These are phyloP conservation scores for Bullera alba DNA, from an alignment of 768 basidiomycete species.

Conservation along the genomic window DNA sequence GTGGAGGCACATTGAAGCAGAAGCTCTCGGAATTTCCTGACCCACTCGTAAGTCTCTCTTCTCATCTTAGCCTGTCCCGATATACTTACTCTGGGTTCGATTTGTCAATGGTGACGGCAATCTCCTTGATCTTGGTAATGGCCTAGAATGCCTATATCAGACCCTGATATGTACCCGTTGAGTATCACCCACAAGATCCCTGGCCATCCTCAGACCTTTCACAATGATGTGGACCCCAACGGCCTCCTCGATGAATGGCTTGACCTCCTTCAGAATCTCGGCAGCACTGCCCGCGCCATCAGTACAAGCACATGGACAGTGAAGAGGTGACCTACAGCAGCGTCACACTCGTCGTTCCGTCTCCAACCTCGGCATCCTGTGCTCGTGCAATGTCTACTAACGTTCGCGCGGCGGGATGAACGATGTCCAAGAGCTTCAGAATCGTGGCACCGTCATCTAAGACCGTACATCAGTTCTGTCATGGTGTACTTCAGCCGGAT, in stretches of 20 bases:
- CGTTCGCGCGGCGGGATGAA: conserved; percentile 96
- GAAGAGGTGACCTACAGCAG: conserved; percentile 51
- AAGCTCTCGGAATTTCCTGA: conserved; percentile 86
- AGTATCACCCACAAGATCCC: conserved; percentile 68
- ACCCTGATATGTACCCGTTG: no score
- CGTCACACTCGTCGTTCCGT: conserved; percentile 96
- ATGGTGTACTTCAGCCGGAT: neutral
- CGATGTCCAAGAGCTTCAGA: conserved; percentile 90
- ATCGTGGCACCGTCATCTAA: conserved; percentile 93
- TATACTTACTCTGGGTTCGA: conserved; percentile 73
- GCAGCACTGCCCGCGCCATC: conserved; percentile 54
- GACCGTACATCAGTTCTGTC: neutral
- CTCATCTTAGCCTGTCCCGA: neutral
- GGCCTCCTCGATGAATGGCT: conserved; percentile 87
- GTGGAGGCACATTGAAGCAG: conserved; percentile 95
- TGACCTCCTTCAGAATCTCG: conserved; percentile 86
- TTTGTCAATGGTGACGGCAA: conserved; percentile 85
- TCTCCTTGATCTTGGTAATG: conserved; percentile 73
- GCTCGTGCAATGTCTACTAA: conserved; percentile 96
- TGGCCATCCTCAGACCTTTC: conserved; percentile 86
- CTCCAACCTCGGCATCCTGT: conserved; percentile 98
- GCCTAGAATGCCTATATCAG: conserved; percentile 52
- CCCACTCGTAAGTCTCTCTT: neutral
- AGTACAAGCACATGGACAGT: neutral
- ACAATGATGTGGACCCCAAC: conserved; percentile 96